Evolutionary conservation across 2,329 filamentous ascomycete genomes (phyloP).

Genomic region (Coleophoma eucalyptorum): DNA sequence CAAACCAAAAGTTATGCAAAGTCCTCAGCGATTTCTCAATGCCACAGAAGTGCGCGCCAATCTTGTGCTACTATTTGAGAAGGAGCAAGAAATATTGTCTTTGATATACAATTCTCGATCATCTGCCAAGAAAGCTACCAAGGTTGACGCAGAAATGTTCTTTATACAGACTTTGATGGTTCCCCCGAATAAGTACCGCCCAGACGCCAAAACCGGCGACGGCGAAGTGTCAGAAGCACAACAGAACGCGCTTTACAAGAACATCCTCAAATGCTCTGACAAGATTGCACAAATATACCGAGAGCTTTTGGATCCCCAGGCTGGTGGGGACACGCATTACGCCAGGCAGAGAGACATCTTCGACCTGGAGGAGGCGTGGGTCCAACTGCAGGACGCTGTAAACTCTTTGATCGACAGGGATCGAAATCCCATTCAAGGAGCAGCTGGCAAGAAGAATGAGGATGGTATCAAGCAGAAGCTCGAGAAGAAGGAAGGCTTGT

Average conservation of each 20-base stretch:
- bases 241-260: constrained; percentile 84
- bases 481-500: constrained; percentile 98
- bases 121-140: constrained; percentile 48
- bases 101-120: constrained; percentile 78
- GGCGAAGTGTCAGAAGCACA: constrained; percentile 82
- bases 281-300: constrained; percentile 70
- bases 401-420: constrained; percentile 92
- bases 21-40: constrained; percentile 70
- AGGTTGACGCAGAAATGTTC: constrained; percentile 83
- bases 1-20: constrained; percentile 33
- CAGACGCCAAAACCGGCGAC: constrained; percentile 77
- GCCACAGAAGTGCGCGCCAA: constrained; percentile 80
- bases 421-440: constrained; percentile 76
- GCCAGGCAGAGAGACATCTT: constrained; percentile 58
- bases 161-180: constrained; percentile 85
- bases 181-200: constrained; percentile 87
- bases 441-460: constrained; percentile 73
- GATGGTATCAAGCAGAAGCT: constrained; percentile 97
- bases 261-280: constrained; percentile 73
- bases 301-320: constrained; percentile 45
- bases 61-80: constrained; percentile 75
- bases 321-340: constrained; percentile 9
- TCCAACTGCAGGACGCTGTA: constrained; percentile 80
- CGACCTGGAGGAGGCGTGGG: constrained; percentile 78
- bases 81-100: constrained; percentile 78